phyloP scores from a whole-genome alignment of 805 yeast genomes.

The Ogataea zsoltii region DNA sequence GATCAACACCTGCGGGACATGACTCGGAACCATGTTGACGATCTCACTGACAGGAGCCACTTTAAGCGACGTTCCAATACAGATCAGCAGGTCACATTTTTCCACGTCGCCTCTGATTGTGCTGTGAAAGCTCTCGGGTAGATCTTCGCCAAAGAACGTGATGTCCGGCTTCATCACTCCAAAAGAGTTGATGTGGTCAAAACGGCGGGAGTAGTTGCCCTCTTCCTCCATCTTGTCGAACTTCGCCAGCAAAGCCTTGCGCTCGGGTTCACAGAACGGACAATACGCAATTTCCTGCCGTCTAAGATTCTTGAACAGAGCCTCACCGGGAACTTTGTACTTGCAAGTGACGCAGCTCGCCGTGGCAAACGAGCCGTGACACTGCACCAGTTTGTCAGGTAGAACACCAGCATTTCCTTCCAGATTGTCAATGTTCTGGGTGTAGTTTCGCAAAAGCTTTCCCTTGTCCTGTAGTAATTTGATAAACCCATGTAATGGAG shows the following conservation, averaged over 20 bases:
- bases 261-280: constrained; percentile 57
- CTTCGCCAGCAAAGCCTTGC: constrained; percentile 33
- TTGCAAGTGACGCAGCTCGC: constrained; percentile 84
- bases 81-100: constrained; percentile 74
- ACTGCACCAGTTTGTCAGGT: constrained; percentile 71
- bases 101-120: constrained; percentile 56
- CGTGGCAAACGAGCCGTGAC: constrained; percentile 90
- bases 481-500: constrained; percentile 83
- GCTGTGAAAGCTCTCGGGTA: constrained; percentile 70
- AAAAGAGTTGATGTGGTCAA: constrained; percentile 45
- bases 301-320: constrained; percentile 60
- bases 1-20: constrained; percentile 80
- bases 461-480: constrained; percentile 71
- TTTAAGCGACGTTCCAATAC: constrained; percentile 88
- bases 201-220: constrained; percentile 29
- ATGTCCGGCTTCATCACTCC: constrained; percentile 94
- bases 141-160: constrained; percentile 84
- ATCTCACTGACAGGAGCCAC: constrained; percentile 92
- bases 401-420: constrained; percentile 79
- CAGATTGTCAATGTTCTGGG: constrained; percentile 88
- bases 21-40: constrained; percentile 67
- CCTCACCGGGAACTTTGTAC: constrained; percentile 63
- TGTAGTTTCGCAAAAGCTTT: constrained; percentile 78
- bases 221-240: constrained; percentile 35
- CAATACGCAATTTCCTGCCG: constrained; percentile 67